A percentile compares a stretch with the other conserved stretches of the same genome.
These are phyloP conservation scores for Elsinoe fawcettii DNA, from an alignment of 2,329 filamentous ascomycete species.

Conservation along the genomic window DNA sequence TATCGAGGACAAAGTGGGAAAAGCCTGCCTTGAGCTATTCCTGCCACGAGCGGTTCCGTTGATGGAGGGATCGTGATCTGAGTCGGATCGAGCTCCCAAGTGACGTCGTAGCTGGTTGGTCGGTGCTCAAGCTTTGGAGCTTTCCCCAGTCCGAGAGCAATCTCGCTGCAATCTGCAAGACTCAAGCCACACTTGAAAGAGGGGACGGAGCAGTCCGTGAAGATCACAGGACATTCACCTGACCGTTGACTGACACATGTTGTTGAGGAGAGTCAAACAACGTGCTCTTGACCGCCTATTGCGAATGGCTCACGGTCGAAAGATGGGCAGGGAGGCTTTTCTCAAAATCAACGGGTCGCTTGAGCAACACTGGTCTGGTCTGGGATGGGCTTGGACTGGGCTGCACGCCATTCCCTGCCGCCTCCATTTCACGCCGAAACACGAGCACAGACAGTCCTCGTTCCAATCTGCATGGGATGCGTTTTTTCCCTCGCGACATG, in stretches of 20 bases:
- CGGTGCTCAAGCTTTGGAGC: slow-evolving; percentile 14
- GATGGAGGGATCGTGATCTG: slow-evolving; percentile 13
- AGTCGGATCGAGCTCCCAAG: slow-evolving; percentile 5
- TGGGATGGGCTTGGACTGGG: background rate
- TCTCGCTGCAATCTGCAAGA: slow-evolving; percentile 4
- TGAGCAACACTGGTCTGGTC: background rate
- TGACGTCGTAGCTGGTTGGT: slow-evolving; percentile 14
- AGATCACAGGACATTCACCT: background rate
- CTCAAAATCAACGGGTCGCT: background rate
- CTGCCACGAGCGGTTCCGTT: background rate
- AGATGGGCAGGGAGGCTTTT: background rate
- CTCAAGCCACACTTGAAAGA: slow-evolving; percentile 5
- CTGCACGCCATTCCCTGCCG: background rate
- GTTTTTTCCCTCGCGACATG: background rate
- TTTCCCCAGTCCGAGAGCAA: slow-evolving; percentile 10
- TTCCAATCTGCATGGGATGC: background rate
- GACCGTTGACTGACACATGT: slow-evolving; percentile 7
- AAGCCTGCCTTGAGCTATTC: slow-evolving; percentile 7
- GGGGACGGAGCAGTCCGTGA: background rate
- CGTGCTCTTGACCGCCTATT: background rate
- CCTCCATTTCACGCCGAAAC: slow-evolving; percentile 3
- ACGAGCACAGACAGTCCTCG: slow-evolving; percentile 5
- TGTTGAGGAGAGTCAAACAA: background rate
- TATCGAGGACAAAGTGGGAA: background rate
- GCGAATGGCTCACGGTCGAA: background rate